A percentile compares a stretch with the other conserved stretches of the same genome.
phyloP scores from a whole-genome alignment of 768 basidiomycete genomes.

The Fibroporia radiculosa region DNA sequence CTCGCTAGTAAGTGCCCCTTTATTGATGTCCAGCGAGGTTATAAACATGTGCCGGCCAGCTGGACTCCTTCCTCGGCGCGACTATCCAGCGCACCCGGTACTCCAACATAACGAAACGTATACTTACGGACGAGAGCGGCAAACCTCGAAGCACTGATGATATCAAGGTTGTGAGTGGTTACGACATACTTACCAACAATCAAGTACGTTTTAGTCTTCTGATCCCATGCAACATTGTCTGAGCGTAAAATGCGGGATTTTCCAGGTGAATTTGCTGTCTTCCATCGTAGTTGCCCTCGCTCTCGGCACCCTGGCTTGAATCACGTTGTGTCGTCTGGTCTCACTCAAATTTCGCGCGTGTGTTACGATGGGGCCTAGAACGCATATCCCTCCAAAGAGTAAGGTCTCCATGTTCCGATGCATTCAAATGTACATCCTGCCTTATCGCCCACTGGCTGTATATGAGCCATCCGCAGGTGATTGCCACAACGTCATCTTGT shows the following conservation, averaged over 20 bases:
- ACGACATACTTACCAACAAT: constrained; percentile 74
- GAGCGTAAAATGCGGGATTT: background rate
- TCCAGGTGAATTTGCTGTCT: constrained; percentile 39
- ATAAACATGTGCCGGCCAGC: constrained; percentile 28
- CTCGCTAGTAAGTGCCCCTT: constrained; percentile 56
- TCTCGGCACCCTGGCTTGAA: constrained; percentile 28
- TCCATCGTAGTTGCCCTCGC: constrained; percentile 30
- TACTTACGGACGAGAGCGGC: constrained; percentile 52
- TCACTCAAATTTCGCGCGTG: too few species aligned
- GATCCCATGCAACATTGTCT: background rate
- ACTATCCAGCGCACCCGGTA: constrained; percentile 79
- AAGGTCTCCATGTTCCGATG: background rate
- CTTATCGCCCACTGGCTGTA: background rate
- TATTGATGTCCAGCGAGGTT: background rate
- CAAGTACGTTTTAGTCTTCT: constrained; percentile 44
- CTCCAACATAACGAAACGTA: constrained; percentile 47
- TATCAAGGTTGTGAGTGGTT: constrained; percentile 53
- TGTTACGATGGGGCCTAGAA: background rate
- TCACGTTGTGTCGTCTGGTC: background rate
- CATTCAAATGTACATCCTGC: background rate
- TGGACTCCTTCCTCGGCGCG: constrained; percentile 85
- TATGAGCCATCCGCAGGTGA: background rate
- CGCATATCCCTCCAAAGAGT: background rate
- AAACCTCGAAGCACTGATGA: constrained; percentile 27
- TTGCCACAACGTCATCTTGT: background rate